phyloP scores from a whole-genome alignment of 768 basidiomycete species.

The Tylopilus subfusipes region DNA sequence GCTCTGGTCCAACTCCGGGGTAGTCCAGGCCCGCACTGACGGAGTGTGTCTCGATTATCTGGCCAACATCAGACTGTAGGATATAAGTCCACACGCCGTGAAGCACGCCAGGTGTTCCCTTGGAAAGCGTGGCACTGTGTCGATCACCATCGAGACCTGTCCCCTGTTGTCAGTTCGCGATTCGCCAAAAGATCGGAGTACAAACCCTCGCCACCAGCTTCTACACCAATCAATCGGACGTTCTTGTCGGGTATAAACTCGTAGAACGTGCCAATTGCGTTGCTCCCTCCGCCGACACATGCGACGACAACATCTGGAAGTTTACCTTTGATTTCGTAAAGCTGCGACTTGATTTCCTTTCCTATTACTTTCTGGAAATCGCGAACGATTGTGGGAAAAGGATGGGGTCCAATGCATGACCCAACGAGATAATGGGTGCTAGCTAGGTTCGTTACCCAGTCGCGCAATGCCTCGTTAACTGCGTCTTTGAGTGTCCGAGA shows the following conservation, averaged over 20 bases:
- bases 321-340: slow-evolving; percentile 69
- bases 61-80: slow-evolving; percentile 82
- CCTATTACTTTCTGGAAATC: slow-evolving; percentile 98
- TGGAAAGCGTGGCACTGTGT: slow-evolving; percentile 91
- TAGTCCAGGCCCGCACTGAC: slow-evolving; percentile 96
- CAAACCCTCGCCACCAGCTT: slow-evolving; percentile 94
- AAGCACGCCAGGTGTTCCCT: slow-evolving; percentile 89
- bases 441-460: slow-evolving; percentile 96
- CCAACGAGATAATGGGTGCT: slow-evolving; percentile 97
- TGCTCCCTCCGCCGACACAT: slow-evolving; percentile 96
- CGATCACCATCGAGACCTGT: slow-evolving; percentile 72
- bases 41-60: slow-evolving; percentile 96
- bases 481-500: slow-evolving; percentile 96
- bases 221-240: slow-evolving; percentile 89
- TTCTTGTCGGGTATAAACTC: slow-evolving; percentile 89
- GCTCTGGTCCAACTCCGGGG: slow-evolving; percentile 97
- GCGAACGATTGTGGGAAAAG: slow-evolving; percentile 97
- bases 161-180: slow-evolving; percentile 6
- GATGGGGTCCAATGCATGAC: slow-evolving; percentile 95
- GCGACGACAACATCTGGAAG: slow-evolving; percentile 93
- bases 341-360: slow-evolving; percentile 87
- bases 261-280: slow-evolving; percentile 97
- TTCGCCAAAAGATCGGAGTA: neutral
- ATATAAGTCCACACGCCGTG: slow-evolving; percentile 97
- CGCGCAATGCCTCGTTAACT: slow-evolving; percentile 96